Conservation (phyloP, 768 basidiomycete species). For the Calocybe cyanea region DNA sequence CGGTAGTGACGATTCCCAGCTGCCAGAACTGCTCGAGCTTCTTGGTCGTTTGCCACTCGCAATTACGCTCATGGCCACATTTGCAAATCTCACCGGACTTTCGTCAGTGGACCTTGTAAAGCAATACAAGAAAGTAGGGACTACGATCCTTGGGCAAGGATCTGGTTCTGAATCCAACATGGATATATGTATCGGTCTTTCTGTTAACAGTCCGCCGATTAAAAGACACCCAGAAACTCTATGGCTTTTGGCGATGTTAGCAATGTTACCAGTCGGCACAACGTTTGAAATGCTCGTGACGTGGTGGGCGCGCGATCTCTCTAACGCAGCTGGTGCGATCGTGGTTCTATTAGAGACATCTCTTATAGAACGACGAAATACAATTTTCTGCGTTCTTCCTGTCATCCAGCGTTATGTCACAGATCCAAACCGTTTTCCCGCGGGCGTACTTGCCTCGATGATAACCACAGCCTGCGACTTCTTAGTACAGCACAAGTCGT, state of each 20-base stretch:
- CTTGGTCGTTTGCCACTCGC: constrained; percentile 29
- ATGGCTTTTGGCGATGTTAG: constrained; percentile 13
- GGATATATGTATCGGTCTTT: constrained; percentile 7
- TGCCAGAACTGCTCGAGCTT: constrained; percentile 18
- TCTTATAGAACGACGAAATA: constrained; percentile 1
- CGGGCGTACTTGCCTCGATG: constrained; percentile 4
- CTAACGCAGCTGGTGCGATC: constrained; percentile 2
- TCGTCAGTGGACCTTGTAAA: constrained; percentile 1
- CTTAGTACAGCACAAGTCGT: constrained; percentile 9
- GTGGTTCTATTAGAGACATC: constrained; percentile 3
- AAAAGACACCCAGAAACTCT: constrained; percentile 1
- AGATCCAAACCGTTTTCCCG: constrained; percentile 8
- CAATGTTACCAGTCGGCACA: too few relatives aligned
- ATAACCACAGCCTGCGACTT: constrained; percentile 11
- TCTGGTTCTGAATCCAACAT: constrained; percentile 5
- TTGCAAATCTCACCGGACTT: neutral
- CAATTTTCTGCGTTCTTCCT: constrained; percentile 14
- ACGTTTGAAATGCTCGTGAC: constrained; percentile 11
- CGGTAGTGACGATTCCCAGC: constrained; percentile 17
- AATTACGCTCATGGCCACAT: constrained; percentile 29
- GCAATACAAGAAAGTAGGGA: neutral
- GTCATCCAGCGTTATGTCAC: constrained; percentile 18
- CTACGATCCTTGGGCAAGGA: neutral
- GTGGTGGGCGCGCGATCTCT: constrained; percentile 7
- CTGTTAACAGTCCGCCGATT: constrained; percentile 7